Evolutionary conservation across 2,329 filamentous ascomycete genomes (phyloP).

Genomic region (Nemania sp.): DNA sequence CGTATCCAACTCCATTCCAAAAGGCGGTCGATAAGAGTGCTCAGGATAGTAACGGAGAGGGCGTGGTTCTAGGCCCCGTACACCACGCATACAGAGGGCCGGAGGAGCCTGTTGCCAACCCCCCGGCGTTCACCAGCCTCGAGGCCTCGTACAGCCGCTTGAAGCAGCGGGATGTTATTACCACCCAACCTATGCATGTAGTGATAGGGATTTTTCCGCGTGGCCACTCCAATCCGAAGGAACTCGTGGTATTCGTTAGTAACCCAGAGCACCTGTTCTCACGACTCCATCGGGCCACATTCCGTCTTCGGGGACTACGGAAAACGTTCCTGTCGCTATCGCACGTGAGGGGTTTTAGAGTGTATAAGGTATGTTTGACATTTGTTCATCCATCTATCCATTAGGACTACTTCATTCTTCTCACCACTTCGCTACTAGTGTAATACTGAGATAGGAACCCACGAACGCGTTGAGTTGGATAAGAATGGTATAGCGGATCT

Average conservation of each 20-base stretch:
- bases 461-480: slow-evolving; percentile 11
- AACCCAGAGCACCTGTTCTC: slow-evolving; percentile 5
- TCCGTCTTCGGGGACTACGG: not conserved
- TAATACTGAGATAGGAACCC: not conserved
- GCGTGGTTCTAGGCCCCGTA: too few species aligned
- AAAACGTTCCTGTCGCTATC: slow-evolving; percentile 11
- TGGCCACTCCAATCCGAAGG: not conserved
- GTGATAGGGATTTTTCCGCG: slow-evolving; percentile 9
- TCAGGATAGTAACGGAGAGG: too few species aligned
- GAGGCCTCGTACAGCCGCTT: not conserved
- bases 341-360: slow-evolving; percentile 5
- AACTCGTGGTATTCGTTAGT: not conserved
- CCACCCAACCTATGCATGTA: not conserved
- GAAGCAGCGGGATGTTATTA: not conserved
- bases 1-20: too few species aligned
- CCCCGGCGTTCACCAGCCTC: too few species aligned
- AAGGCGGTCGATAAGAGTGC: too few species aligned
- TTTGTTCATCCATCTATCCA: too few species aligned
- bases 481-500: not conserved
- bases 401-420: not conserved
- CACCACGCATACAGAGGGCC: too few species aligned
- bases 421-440: not conserved
- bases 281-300: not conserved
- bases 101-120: too few species aligned
- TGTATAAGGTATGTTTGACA: slow-evolving; percentile 6